These are phyloP conservation scores for Trypanosoma avium DNA, from an alignment of 208 protist species.

Conservation along the genomic window DNA sequence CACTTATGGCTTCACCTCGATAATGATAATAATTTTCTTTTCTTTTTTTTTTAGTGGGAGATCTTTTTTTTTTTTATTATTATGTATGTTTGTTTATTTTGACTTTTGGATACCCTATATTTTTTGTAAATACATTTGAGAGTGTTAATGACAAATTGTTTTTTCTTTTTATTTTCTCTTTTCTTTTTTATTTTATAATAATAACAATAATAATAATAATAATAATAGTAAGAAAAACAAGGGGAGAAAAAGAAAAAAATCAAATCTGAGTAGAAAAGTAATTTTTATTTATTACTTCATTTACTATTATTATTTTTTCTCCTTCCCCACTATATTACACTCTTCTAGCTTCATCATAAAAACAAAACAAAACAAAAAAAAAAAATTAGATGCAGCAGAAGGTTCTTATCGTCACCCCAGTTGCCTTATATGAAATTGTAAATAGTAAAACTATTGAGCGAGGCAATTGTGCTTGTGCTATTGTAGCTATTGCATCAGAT, in stretches of 20 bases:
- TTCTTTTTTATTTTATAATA: too few relatives aligned
- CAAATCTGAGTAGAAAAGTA: too few relatives aligned
- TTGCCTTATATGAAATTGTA: conserved; percentile 48
- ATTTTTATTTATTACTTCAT: too few relatives aligned
- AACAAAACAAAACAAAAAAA: too few relatives aligned
- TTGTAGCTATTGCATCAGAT: conserved; percentile 48
- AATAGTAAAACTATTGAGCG: conserved; percentile 48
- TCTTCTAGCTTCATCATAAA: not conserved
- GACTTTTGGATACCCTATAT: too few relatives aligned
- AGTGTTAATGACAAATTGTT: too few relatives aligned
- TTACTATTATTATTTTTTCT: not conserved
- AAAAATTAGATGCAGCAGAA: conserved; percentile 57
- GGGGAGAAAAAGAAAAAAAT: too few relatives aligned
- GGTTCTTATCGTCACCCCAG: conserved; percentile 54
- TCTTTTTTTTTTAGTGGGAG: not conserved
- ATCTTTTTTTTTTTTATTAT: not conserved
- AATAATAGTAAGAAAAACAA: too few relatives aligned
- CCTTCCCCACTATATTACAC: not conserved
- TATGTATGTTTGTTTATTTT: too few relatives aligned
- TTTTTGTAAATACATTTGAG: too few relatives aligned
- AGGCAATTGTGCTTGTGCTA: conserved; percentile 64
- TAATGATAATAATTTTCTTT: not conserved
- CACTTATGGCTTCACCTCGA: not conserved
- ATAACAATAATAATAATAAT: too few relatives aligned
- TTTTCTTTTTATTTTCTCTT: too few relatives aligned